Conservation (phyloP, 2,329 filamentous ascomycete genomes). For the Penicillium hesseltinei region DNA sequence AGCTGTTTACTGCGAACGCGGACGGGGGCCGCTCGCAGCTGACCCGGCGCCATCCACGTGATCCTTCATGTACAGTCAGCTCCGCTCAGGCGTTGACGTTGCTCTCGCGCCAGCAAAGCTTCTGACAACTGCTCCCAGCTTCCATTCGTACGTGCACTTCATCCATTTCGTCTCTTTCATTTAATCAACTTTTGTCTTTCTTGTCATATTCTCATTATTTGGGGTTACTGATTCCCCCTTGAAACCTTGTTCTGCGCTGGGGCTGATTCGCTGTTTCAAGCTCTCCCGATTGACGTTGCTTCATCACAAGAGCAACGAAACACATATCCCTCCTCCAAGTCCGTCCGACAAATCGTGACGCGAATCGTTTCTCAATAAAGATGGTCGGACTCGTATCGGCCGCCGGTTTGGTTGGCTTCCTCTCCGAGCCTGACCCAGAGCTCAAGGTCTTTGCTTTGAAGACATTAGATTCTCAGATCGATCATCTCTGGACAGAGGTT, state of each 20-base stretch:
- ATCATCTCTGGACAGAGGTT: conserved; percentile 96
- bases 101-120: conserved; percentile 29
- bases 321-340: conserved; percentile 14
- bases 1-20: conserved; percentile 1
- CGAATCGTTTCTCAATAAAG: conserved; percentile 28
- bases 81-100: conserved; percentile 26
- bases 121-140: conserved; percentile 27
- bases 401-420: conserved; percentile 89
- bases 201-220: conserved; percentile 4
- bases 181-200: conserved; percentile 13
- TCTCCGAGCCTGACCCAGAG: conserved; percentile 90
- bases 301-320: conserved; percentile 31
- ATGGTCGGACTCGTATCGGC: conserved; percentile 96
- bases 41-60: conserved; percentile 19
- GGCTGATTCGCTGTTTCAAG: conserved; percentile 25
- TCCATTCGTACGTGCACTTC: conserved; percentile 23
- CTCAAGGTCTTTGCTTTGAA: conserved; percentile 93
- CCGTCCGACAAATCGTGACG: conserved; percentile 9
- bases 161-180: conserved; percentile 22
- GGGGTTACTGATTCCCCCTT: conserved; percentile 6
- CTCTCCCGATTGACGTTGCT: conserved; percentile 34
- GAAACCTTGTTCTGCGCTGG: conserved; percentile 12
- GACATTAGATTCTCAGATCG: conserved; percentile 93
- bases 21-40: conserved; percentile 4
- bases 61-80: conserved; percentile 21